Percentiles rank a stretch among this genome's conserved stretches.
Conservation (phyloP, 2,329 filamentous ascomycete genomes). For the Penicillium aurantiogriseum region DNA sequence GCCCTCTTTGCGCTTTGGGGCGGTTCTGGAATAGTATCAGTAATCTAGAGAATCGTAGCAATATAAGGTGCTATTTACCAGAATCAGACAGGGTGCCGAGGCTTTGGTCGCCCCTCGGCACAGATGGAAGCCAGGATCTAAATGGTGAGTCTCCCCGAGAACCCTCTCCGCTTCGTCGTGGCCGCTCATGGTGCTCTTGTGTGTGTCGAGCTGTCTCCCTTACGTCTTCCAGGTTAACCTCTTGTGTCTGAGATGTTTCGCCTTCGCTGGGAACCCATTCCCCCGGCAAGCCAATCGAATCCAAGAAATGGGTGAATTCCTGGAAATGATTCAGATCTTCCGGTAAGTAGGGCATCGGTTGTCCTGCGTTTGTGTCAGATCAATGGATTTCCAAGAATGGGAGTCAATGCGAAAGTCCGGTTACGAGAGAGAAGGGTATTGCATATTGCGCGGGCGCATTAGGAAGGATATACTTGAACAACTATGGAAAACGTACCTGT, state of each 20-base stretch:
- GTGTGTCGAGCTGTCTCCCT: constrained; percentile 20
- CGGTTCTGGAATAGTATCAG: constrained; percentile 22
- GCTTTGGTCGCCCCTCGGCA: constrained; percentile 34
- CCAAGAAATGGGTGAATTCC: constrained; percentile 38
- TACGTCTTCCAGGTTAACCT: constrained; percentile 22
- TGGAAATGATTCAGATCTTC: constrained; percentile 38
- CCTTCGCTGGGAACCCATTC: constrained; percentile 34
- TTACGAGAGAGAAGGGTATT: too few relatives aligned
- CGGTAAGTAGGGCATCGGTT: constrained; percentile 31
- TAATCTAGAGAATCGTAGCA: neutral
- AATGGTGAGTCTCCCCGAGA: constrained; percentile 35
- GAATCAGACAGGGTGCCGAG: constrained; percentile 33
- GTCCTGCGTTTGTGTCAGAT: constrained; percentile 21
- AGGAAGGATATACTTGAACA: neutral
- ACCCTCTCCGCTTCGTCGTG: constrained; percentile 20
- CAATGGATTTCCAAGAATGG: neutral
- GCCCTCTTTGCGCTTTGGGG: constrained; percentile 24
- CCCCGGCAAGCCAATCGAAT: constrained; percentile 35
- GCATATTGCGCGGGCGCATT: neutral
- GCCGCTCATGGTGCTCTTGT: constrained; percentile 22
- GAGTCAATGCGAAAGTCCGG: too few relatives aligned
- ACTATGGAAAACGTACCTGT: constrained; percentile 18
- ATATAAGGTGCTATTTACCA: constrained; percentile 16
- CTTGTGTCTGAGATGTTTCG: constrained; percentile 28
- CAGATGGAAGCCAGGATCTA: constrained; percentile 35